These are phyloP conservation scores for Pichia gijzeniarum DNA, from an alignment of 805 yeast genomes.

Conservation along the genomic window DNA sequence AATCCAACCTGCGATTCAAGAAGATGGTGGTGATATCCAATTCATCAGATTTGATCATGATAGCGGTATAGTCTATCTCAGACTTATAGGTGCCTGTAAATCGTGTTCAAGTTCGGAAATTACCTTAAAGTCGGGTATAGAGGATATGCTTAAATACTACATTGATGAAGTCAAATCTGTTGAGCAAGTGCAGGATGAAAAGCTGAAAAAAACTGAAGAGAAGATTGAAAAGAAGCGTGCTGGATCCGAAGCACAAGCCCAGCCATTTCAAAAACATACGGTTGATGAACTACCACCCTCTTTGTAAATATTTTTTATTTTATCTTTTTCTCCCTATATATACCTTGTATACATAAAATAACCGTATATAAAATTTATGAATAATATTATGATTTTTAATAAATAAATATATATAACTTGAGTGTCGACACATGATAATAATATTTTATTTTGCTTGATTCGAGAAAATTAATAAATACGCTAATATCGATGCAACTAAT, in stretches of 20 bases:
- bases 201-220: slow-evolving; percentile 51
- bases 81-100: slow-evolving; percentile 93
- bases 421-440: no score
- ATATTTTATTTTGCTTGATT: background rate
- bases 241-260: background rate
- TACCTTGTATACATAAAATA: background rate
- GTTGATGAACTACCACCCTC: slow-evolving; percentile 31
- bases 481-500: background rate
- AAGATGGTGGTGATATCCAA: slow-evolving; percentile 96
- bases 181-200: slow-evolving; percentile 80
- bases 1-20: slow-evolving; percentile 96
- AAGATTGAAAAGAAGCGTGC: slow-evolving; percentile 16
- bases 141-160: slow-evolving; percentile 94
- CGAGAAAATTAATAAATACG: background rate
- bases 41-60: slow-evolving; percentile 81
- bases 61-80: slow-evolving; percentile 81
- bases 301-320: slow-evolving; percentile 16
- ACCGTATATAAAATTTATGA: background rate
- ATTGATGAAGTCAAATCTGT: slow-evolving; percentile 92
- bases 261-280: slow-evolving; percentile 11
- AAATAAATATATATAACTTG: no score
- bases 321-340: no score
- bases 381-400: background rate
- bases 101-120: slow-evolving; percentile 87
- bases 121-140: slow-evolving; percentile 92